These are phyloP conservation scores for Rhizophora mangle DNA, from an alignment of 345 rosid species.

Conservation along the genomic window DNA sequence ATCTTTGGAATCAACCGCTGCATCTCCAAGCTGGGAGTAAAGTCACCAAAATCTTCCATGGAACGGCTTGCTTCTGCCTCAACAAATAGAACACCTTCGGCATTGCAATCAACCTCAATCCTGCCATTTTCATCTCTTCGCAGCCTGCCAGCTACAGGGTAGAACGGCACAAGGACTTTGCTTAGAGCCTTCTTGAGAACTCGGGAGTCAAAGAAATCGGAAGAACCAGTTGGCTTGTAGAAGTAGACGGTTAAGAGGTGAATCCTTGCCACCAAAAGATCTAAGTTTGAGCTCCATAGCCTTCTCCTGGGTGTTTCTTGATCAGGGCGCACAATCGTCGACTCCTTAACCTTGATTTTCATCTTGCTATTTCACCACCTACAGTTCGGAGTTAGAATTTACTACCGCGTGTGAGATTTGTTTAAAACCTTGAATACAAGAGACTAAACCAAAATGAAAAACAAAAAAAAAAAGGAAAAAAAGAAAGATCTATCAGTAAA, in stretches of 20 bases:
- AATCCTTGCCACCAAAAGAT: slow-evolving; percentile 3
- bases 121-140: slow-evolving; percentile 24
- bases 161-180: slow-evolving; percentile 29
- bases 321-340: slow-evolving; percentile 20
- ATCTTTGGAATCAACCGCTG: slow-evolving; percentile 21
- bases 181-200: slow-evolving; percentile 28
- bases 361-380: neutral
- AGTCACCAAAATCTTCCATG: slow-evolving; percentile 23
- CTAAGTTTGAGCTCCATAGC: slow-evolving; percentile 27
- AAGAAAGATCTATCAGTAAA: too few species aligned
- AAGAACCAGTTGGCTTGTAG: slow-evolving; percentile 18
- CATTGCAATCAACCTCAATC: slow-evolving; percentile 31
- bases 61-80: slow-evolving; percentile 30
- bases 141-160: slow-evolving; percentile 39
- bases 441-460: too few species aligned
- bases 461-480: too few species aligned
- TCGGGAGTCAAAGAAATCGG: slow-evolving; percentile 10
- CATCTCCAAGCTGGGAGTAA: slow-evolving; percentile 9
- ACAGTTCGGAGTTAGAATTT: too few species aligned
- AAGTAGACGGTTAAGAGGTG: slow-evolving; percentile 15
- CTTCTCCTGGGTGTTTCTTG: slow-evolving; percentile 17
- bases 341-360: slow-evolving; percentile 7
- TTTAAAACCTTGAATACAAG: too few species aligned
- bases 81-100: slow-evolving; percentile 25
- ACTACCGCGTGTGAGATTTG: too few species aligned